Evolutionary conservation across 2,329 filamentous ascomycete genomes (phyloP), one percentile per base, ranked within the genome.

Genomic region (Fusarium sp.): DNA sequence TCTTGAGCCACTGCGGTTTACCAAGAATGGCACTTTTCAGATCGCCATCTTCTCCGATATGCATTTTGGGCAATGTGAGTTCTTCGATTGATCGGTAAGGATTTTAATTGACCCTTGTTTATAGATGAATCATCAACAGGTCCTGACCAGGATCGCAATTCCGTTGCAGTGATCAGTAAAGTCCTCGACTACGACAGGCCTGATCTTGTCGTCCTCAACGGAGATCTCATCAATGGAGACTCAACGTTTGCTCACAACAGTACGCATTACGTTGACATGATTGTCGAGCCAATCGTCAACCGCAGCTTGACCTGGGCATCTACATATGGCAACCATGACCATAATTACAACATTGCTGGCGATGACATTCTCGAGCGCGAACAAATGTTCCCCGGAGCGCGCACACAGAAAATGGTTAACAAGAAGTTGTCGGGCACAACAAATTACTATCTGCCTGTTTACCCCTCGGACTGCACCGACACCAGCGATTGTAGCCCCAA

Each of bases 311-410:
- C 84, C 0, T 94, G 90, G 88, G 91, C 90, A 4, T 90, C 89
- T 1, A 90, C 90, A 0, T 93, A 93, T 69, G 92, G 92, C 1
- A 93, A 93, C 63, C 92, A 94, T 73, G 92, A 94, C 72, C 85
- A 86, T 51, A 81, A 88, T 39, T 87, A 83, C 76, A 91, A 91
- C 69, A 79, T 92, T 14, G 87, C 86, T 0, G 85, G 85, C 23
- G 75, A 77, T 35, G 69, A 76, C 7, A 84, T 86, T n/a, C 77
- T 85, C 7, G 79, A 72, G n/a, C 82, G 83, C 7, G 85, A 86
- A 74, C 77, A 77, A 4, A 67, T 58, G 7, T 84, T 80, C 76
- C 76, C 76, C 5, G 83, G 84, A 55, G 77, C 82, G 7, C 81
- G 80, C 2, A 86, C 84, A 4, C 64, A 71, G 10, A 78, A 74